Percentiles rank a stretch among this genome's conserved stretches.
phyloP scores from a whole-genome alignment of 169 alveolate species.

The Plasmodium relictum region DNA sequence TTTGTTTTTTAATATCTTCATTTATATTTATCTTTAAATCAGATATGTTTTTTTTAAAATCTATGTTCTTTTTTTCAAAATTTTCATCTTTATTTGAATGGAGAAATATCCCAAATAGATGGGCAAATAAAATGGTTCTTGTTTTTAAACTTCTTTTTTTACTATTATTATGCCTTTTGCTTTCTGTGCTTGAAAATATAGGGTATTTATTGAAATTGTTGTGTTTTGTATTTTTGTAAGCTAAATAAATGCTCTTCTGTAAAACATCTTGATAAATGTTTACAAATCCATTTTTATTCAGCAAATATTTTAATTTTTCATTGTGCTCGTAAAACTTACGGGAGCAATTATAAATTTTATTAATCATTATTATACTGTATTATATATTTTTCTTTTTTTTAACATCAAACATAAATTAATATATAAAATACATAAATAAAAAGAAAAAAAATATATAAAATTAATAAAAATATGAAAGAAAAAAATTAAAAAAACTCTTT shows the following conservation, averaged over 20 bases:
- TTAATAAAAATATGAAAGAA: neutral
- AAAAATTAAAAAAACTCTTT: neutral
- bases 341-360: conserved; percentile 56
- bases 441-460: neutral
- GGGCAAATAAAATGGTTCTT: conserved; percentile 42
- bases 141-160: conserved; percentile 21
- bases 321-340: conserved; percentile 46
- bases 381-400: conserved; percentile 4
- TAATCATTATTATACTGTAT: conserved; percentile 52
- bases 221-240: conserved; percentile 39
- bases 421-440: neutral
- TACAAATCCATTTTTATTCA: conserved; percentile 49
- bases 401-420: neutral
- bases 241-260: conserved; percentile 36
- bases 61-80: conserved; percentile 38
- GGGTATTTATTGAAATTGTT: conserved; percentile 40
- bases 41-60: neutral
- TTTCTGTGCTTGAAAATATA: conserved; percentile 16
- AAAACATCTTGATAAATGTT: conserved; percentile 16
- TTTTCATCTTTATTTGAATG: conserved; percentile 51
- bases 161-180: conserved; percentile 24
- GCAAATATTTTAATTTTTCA: conserved; percentile 52
- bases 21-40: neutral
- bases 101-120: conserved; percentile 32
- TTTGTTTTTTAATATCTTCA: conserved; percentile 20